Conservation (phyloP, 768 basidiomycete genomes). For the Pilatotrama ljubarskyi region DNA sequence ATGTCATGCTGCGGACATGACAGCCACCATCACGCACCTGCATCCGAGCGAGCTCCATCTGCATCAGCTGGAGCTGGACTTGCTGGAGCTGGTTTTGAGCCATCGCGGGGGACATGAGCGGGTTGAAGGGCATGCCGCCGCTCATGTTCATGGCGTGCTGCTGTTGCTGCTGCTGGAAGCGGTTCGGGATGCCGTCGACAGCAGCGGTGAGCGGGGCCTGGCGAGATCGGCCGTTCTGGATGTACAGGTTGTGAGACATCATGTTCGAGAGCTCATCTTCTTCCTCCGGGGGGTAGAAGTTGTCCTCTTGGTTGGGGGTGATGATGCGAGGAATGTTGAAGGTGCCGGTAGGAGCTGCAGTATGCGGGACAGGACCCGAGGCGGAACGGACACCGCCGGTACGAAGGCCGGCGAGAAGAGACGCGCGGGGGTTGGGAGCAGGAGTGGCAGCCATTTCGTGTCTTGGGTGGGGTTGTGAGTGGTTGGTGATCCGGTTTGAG, state of each 20-base stretch:
- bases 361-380: conserved; percentile 61
- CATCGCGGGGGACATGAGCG: conserved; percentile 39
- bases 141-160: conserved; percentile 54
- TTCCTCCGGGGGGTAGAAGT: conserved; percentile 54
- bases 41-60: conserved; percentile 77
- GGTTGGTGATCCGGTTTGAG: conserved; percentile 19
- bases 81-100: conserved; percentile 60
- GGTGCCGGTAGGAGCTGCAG: conserved; percentile 60
- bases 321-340: conserved; percentile 66
- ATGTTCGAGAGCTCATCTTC: conserved; percentile 62
- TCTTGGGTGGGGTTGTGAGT: conserved; percentile 21
- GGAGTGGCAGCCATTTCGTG: conserved; percentile 44
- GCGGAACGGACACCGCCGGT: conserved; percentile 87
- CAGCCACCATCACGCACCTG: conserved; percentile 52
- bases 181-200: conserved; percentile 65
- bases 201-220: conserved; percentile 67
- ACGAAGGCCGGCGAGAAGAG: conserved; percentile 85
- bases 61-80: conserved; percentile 83
- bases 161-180: conserved; percentile 62
- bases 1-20: neutral
- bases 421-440: conserved; percentile 62
- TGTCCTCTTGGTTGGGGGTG: conserved; percentile 41
- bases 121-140: conserved; percentile 49
- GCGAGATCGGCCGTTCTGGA: conserved; percentile 38
- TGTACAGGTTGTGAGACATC: conserved; percentile 52